Base-by-base conservation (phyloP, 2,329 filamentous ascomycete genomes). In the Hypoxylon sp. region DNA sequence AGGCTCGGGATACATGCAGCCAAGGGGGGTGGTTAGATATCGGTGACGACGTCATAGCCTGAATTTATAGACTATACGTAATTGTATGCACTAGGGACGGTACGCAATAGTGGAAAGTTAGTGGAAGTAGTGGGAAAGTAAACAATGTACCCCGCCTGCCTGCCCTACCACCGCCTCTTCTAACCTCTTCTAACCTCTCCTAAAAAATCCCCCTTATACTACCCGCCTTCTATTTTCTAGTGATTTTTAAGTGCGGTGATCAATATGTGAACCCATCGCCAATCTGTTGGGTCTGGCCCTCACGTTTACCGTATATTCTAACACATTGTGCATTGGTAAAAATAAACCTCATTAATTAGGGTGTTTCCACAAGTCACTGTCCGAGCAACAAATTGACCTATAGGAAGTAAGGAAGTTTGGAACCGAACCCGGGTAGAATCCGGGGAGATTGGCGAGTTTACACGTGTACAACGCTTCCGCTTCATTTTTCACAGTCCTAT, bases 371-470 rank as follows among this genome's bases (percentile, higher is more conserved):
- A 68, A 63, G 60, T 46, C 53, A 60, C 45, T 51, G 36, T 45
- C 32, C 58, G 25, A 50, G 30, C 7, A n/a, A 34, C 10, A 59
- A 55, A 64, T 56, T 63, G 48, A 1, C 68, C 60, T 63, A 63
- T 67, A 62, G 68, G 65, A 63, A 62, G 43, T 7, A 32, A 60
- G 63, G 65, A 63, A 62, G 43, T 7, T 36, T 50, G 43, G 19
- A 25, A 21, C 38, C 32, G 14, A 23, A 43, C 51, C 65, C 65
- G 62, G 30, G 14, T 34, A 25, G 17, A 30, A 43, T 52, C 65
- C 65, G 62, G 43, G 60, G 57, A 64, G 63, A 67, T 71, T 64
- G 66, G 65, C 57, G 63, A 69, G 57, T 60, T 69, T 71, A 71
- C 68, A 71, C 68, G 68, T 71, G 68, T 71, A 65, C 68, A 60